Conservation (phyloP, 352 stramenopile genomes). For the Pilasporangium apinafurcum region DNA sequence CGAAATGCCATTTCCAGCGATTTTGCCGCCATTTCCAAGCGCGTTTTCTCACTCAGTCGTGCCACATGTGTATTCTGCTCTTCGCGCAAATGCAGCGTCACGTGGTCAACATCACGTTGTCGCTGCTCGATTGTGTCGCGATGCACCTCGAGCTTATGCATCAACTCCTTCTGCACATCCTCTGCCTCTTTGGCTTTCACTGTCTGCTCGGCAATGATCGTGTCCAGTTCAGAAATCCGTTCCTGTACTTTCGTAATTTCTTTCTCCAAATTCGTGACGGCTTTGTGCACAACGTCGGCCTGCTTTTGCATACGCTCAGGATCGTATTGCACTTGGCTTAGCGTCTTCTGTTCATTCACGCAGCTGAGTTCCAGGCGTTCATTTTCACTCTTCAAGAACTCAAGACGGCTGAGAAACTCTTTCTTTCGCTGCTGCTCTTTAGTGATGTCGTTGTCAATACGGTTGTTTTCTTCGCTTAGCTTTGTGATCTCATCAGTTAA, state of each 20-base stretch:
- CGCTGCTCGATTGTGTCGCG: constrained; percentile 88
- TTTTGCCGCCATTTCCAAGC: constrained; percentile 59
- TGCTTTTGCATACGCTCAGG: constrained; percentile 83
- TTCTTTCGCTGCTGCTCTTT: constrained; percentile 64
- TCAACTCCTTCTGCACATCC: constrained; percentile 70
- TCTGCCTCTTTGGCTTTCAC: constrained; percentile 67
- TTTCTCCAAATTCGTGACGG: constrained; percentile 53
- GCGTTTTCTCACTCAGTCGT: constrained; percentile 60
- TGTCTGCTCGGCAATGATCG: constrained; percentile 28
- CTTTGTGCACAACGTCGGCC: constrained; percentile 79
- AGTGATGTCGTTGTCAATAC: constrained; percentile 57
- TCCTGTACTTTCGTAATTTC: constrained; percentile 55
- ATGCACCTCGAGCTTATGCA: constrained; percentile 86
- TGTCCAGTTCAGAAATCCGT: constrained; percentile 26
- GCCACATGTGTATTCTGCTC: constrained; percentile 80
- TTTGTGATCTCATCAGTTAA: constrained; percentile 60
- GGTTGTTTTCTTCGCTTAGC: constrained; percentile 62
- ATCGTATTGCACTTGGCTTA: constrained; percentile 62
- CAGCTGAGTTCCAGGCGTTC: constrained; percentile 37
- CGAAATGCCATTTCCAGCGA: constrained; percentile 37
- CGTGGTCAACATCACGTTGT: constrained; percentile 87
- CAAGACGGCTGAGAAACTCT: constrained; percentile 49
- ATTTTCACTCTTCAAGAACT: constrained; percentile 64
- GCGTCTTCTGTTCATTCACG: constrained; percentile 44
- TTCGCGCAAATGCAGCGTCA: constrained; percentile 81